These are phyloP conservation scores for Steccherinum ochraceum DNA, from an alignment of 768 basidiomycete genomes.

Conservation along the genomic window DNA sequence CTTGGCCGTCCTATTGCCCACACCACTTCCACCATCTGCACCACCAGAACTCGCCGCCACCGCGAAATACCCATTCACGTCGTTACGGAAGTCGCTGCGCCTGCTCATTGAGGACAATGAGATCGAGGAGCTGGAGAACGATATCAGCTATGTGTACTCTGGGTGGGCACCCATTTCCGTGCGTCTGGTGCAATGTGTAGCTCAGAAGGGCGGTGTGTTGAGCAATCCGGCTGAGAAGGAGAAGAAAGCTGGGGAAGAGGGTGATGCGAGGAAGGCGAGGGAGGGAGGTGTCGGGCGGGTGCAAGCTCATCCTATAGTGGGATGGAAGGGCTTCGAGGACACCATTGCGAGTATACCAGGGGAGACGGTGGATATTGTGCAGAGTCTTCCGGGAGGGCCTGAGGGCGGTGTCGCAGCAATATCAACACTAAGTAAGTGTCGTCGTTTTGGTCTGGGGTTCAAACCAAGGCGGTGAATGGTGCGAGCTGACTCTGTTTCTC, in stretches of 20 bases:
- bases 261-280: slow-evolving; percentile 30
- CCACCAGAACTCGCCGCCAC: slow-evolving; percentile 32
- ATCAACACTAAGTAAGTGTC: slow-evolving; percentile 28
- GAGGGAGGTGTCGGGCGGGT: slow-evolving; percentile 39
- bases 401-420: slow-evolving; percentile 20
- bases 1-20: slow-evolving; percentile 61
- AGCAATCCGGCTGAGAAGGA: slow-evolving; percentile 68
- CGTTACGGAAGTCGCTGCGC: slow-evolving; percentile 76
- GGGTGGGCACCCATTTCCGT: slow-evolving; percentile 94
- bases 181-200: slow-evolving; percentile 87
- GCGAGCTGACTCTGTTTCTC: neutral
- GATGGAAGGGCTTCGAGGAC: slow-evolving; percentile 98
- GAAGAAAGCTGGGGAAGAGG: slow-evolving; percentile 33
- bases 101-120: slow-evolving; percentile 90
- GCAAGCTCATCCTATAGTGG: slow-evolving; percentile 86
- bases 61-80: slow-evolving; percentile 63
- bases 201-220: slow-evolving; percentile 85
- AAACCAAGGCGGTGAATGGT: neutral
- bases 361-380: slow-evolving; percentile 73
- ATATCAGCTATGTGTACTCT: slow-evolving; percentile 94
- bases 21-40: slow-evolving; percentile 53
- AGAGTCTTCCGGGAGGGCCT: slow-evolving; percentile 30
- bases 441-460: neutral
- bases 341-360: slow-evolving; percentile 78
- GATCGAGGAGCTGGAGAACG: slow-evolving; percentile 80